Evolutionary conservation across 2,329 filamentous ascomycete genomes (phyloP).

Genomic region (Ophiobolus disseminans): DNA sequence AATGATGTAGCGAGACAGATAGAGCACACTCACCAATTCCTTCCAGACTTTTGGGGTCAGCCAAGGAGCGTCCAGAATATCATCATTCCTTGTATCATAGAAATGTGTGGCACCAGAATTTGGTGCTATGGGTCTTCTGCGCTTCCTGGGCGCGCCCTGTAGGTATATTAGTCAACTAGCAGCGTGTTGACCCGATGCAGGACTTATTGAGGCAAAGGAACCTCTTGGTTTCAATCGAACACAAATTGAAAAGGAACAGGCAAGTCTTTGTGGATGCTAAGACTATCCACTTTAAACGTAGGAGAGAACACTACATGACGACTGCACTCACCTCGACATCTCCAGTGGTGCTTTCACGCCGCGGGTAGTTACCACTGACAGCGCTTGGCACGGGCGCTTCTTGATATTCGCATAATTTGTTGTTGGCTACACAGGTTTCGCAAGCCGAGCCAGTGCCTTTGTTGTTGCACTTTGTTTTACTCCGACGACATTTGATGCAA

Average conservation of each 20-base stretch:
- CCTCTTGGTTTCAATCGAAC: no score
- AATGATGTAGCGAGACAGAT: neutral
- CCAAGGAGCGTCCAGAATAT: slow-evolving; percentile 67
- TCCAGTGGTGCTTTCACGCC: slow-evolving; percentile 45
- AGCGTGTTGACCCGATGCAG: no score
- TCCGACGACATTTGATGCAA: slow-evolving; percentile 75
- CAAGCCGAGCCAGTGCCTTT: slow-evolving; percentile 74
- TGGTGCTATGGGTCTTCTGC: slow-evolving; percentile 50
- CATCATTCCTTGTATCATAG: slow-evolving; percentile 59
- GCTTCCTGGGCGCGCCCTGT: slow-evolving; percentile 27
- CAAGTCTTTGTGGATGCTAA: no score
- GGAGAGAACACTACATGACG: neutral
- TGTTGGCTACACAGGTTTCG: slow-evolving; percentile 74
- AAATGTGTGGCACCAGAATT: slow-evolving; percentile 29
- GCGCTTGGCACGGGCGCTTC: slow-evolving; percentile 58
- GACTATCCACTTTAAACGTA: no score
- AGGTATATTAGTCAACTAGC: slow-evolving; percentile 2
- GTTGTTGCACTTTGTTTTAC: slow-evolving; percentile 89
- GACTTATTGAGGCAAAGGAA: no score
- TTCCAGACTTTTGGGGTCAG: slow-evolving; percentile 72
- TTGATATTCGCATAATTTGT: slow-evolving; percentile 73
- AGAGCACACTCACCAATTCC: slow-evolving; percentile 58
- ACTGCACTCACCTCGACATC: slow-evolving; percentile 30
- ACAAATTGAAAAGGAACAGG: no score
- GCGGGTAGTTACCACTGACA: slow-evolving; percentile 43